Base-by-base conservation (phyloP, 1,284 basidiomycete species). In the Fistulinella cinereoalba region DNA sequence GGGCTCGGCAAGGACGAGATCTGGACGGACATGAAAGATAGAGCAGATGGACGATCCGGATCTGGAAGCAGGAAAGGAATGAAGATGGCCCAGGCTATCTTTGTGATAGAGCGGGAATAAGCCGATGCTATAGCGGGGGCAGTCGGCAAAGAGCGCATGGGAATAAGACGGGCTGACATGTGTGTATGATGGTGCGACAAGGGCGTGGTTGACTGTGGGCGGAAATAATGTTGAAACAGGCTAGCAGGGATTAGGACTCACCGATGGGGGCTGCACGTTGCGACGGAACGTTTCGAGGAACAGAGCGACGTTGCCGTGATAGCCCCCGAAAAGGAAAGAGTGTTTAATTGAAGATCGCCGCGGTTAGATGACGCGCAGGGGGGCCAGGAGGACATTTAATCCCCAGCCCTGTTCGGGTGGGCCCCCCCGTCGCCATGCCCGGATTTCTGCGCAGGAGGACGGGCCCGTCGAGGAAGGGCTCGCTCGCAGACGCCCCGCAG, bases 381-480 rank as follows among this genome's bases (percentile, higher is more conserved):
- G 12, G 7, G 25, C 25, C 25, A 27, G 12, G n/a, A n/a, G n/a
- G n/a, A n/a, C n/a, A n/a, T n/a, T n/a, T n/a, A n/a, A n/a, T n/a
- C n/a, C n/a, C n/a, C n/a, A n/a, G n/a, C n/a, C n/a, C n/a, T n/a
- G n/a, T n/a, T n/a, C n/a, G n/a, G n/a, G n/a, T n/a, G n/a, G n/a
- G n/a, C n/a, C n/a, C 27, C 27, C 27, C 27, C 27, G 9, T 12
- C 19, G 12, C 15, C 18, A 70, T 83, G 81, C 76, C 70, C 66
- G 67, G 69, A 58, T 76, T 79, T 65, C 65, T 77, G 61, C 76
- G 73, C 65, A 77, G 68, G 67, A 76, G 75, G 27, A 24, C 38
- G 12, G 52, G 53, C 6, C 1, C 44, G 4, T 29, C 42, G 0
- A 55, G 32, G 18, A 47, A 43, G 31, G 11, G 3, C 5, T 10